Percentiles rank a stretch among this genome's conserved stretches.
These are phyloP conservation scores for Pseudogymnoascus destructans DNA, from an alignment of 2,329 filamentous ascomycete genomes.

Conservation along the genomic window DNA sequence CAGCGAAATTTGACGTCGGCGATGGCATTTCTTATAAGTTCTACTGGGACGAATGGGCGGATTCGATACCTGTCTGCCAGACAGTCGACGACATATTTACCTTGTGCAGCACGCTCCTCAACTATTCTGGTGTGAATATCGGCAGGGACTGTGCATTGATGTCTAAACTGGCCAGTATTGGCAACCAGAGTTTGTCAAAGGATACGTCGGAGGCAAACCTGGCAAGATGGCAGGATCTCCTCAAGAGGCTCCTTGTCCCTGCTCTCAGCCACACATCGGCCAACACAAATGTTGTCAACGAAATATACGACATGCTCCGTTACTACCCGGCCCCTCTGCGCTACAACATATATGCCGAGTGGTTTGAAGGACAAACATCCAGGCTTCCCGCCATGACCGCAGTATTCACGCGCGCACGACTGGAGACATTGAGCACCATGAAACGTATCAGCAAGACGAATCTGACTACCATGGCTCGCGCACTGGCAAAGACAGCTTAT, in stretches of 20 bases:
- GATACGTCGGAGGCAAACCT: constrained; percentile 60
- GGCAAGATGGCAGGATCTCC: constrained; percentile 71
- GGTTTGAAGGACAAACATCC: constrained; percentile 71
- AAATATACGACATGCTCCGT: constrained; percentile 72
- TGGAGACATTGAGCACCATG: constrained; percentile 73
- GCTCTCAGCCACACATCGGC: constrained; percentile 73
- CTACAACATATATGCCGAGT: constrained; percentile 86
- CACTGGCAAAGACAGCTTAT: constrained; percentile 82
- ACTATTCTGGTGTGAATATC: constrained; percentile 77
- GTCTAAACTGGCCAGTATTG: constrained; percentile 75
- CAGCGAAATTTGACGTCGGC: constrained; percentile 62
- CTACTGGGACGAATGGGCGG: constrained; percentile 95
- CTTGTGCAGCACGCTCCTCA: constrained; percentile 71
- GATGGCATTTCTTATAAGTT: constrained; percentile 73
- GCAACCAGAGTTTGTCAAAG: constrained; percentile 56
- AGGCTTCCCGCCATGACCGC: constrained; percentile 62
- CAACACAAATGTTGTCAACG: constrained; percentile 74
- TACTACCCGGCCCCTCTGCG: constrained; percentile 63
- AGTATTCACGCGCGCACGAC: constrained; percentile 62
- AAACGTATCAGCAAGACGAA: constrained; percentile 86
- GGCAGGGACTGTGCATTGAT: constrained; percentile 69
- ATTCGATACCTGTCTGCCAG: constrained; percentile 86
- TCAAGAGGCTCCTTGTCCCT: constrained; percentile 74
- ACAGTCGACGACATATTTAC: constrained; percentile 82
- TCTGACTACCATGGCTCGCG: constrained; percentile 70